Evolutionary conservation across 1,139 yeast species (phyloP), one percentile per base, ranked within the genome.

Genomic region (Suhomyces bolitotheri): DNA sequence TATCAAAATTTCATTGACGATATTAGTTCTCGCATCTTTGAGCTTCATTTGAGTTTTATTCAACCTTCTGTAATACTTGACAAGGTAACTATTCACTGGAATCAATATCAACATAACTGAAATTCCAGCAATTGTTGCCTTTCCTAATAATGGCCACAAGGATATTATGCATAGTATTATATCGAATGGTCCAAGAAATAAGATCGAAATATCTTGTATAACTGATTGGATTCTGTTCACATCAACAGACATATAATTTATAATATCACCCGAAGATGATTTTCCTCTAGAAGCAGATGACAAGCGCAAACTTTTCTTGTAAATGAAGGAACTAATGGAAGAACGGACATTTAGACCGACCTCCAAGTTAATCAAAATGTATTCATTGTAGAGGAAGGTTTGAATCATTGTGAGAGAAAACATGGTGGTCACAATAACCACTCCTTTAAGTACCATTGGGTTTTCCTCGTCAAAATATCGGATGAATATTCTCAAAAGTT

Each of bases 31-130:
- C 21, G 60, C 58, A 50, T 84, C 92, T 48, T 82, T 84, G 43
- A 73, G 69, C 36, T 66, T 68, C 95, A 86, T 84, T 53, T 82
- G 86, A 16, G 69, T 62, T 40, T 77, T 78, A 42, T 77, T 74
- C 43, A 76, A 56, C 6, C 51, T 49, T 49, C 79, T 74, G 39
- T 76, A 58, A 29, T 62, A 64, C 43, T 65, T 68, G 2, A 84
- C 73, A 7, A 80, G 44, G 8, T 63, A 47, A 3, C 78, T 61
- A 44, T 81, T 82, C 22, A 80, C 38, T 1, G 92, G 92, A 38
- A 81, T 64, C 62, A 79, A 69, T 4, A 81, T 51, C 0, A 65
- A 47, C 68, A 82, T 71, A 2, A 78, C 67, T 0, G 63, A 53
- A 3, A 81, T 56, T n/a, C 86, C 87, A 0, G 80, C 77, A 46